Evolutionary conservation across 2,329 filamentous ascomycete species (phyloP), one percentile per base, ranked within the genome.

Genomic region (Exutisphaerella laricina): DNA sequence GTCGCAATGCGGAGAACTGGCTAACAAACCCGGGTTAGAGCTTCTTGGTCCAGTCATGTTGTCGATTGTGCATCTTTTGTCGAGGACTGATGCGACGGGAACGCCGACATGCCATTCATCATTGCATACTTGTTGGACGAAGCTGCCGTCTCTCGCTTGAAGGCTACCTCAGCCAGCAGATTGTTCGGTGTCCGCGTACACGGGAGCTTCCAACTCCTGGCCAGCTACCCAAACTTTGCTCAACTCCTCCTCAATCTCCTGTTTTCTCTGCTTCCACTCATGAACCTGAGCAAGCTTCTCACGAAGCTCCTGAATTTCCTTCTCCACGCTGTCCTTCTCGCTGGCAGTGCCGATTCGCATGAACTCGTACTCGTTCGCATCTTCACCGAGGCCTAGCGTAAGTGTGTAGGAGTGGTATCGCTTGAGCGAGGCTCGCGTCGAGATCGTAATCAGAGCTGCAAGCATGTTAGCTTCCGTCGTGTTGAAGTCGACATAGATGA

Each of bases 331-430:
- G 64, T 89, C 81, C 70, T 96, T 95, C 71, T 98, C 92, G 46
- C 84, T 79, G 60, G 88, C 87, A 0, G 89, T 96, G 45, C 92
- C 92, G 54, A 98, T 97, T 43, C 87, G 80, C 64, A 96, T 85
- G 64, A 95, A 85, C 53, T 90, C 84, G 88, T 92, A 97, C 58
- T 85, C 84, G 41, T 86, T 83, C n/a, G 84, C 87, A 38, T 80
- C 77, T 12, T 85, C 80, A 39, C 89, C 90, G 46, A 85, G 70
- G 20, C 89, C 89, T 4, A 98, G 78, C 3, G 82, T 83, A 7
- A 98, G 79, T 56, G 94, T 94, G 67, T 82, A 96, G 0, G 82
- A 89, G 68, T 98, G 92, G 61, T 97, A 97, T 60, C 90, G 89
- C 67, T 96, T 96, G 45, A 98, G 75, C 16, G 88, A 94, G 10